Percentiles rank a stretch among this genome's conserved stretches.
Evolutionary conservation across 208 protist genomes (phyloP).

Genomic region (Trypanosoma brucei): DNA sequence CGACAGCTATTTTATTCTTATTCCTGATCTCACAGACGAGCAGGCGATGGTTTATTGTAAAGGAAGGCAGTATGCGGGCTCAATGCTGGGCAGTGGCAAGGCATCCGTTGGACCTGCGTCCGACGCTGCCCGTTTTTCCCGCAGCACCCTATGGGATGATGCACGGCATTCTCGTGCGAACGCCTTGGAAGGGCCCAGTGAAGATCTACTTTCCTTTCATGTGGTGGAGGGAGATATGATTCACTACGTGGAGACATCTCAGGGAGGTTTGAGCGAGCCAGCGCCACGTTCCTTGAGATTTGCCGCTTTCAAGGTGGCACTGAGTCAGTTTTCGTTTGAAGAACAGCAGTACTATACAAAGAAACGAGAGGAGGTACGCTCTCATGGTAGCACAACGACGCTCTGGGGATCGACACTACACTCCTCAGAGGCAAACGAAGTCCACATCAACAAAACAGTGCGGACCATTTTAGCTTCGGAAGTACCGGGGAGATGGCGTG

Average conservation of each 20-base stretch:
- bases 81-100: too few species aligned
- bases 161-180: not conserved
- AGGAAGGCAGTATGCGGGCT: too few species aligned
- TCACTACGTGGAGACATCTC: constrained; percentile 33
- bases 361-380: constrained; percentile 50
- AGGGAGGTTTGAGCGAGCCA: not conserved
- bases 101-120: not conserved
- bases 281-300: constrained; percentile 45
- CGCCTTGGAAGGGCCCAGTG: constrained; percentile 8
- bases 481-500: constrained; percentile 22
- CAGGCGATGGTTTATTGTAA: constrained; percentile 31
- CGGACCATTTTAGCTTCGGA: constrained; percentile 24
- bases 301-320: constrained; percentile 61
- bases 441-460: constrained; percentile 25
- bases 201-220: constrained; percentile 34
- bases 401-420: not conserved
- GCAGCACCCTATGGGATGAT: too few species aligned
- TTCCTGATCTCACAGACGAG: constrained; percentile 34
- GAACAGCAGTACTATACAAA: constrained; percentile 62
- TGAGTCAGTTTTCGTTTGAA: constrained; percentile 38
- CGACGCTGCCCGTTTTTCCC: not conserved
- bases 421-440: constrained; percentile 2
- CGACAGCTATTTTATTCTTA: constrained; percentile 60
- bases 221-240: constrained; percentile 49
- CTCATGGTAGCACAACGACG: constrained; percentile 11